These are phyloP conservation scores for Colletotrichum plurivorum DNA, from an alignment of 2,329 filamentous ascomycete species.

Conservation along the genomic window DNA sequence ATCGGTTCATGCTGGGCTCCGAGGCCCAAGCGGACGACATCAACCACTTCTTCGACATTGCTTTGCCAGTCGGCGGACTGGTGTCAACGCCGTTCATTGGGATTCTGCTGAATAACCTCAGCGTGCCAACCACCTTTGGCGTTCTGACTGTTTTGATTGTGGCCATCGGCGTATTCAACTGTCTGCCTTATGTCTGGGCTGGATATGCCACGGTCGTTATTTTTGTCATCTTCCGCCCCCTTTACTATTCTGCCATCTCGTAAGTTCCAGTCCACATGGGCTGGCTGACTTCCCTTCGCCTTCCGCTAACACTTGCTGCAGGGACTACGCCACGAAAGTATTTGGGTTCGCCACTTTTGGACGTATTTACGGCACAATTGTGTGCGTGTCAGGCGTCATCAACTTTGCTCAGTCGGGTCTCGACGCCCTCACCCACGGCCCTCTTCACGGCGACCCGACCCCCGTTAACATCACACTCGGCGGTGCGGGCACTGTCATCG, in stretches of 20 bases:
- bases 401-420: slow-evolving; percentile 80
- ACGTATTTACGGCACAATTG: slow-evolving; percentile 83
- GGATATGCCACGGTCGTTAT: slow-evolving; percentile 77
- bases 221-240: slow-evolving; percentile 80
- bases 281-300: accelerated
- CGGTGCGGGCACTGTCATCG: slow-evolving; percentile 66
- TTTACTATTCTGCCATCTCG: slow-evolving; percentile 84
- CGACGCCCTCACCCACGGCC: slow-evolving; percentile 76
- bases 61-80: slow-evolving; percentile 78
- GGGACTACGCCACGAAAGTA: slow-evolving; percentile 83
- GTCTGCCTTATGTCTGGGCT: slow-evolving; percentile 72
- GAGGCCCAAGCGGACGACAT: slow-evolving; percentile 53
- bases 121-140: slow-evolving; percentile 71
- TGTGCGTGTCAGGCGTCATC: slow-evolving; percentile 78
- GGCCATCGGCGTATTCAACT: slow-evolving; percentile 74
- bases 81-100: slow-evolving; percentile 81
- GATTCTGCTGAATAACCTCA: slow-evolving; percentile 75
- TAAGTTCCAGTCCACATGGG: slow-evolving; percentile 46
- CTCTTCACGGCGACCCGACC: slow-evolving; percentile 73
- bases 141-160: slow-evolving; percentile 73
- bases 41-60: slow-evolving; percentile 59
- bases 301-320: slow-evolving; percentile 35
- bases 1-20: slow-evolving; percentile 75
- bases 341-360: slow-evolving; percentile 87
- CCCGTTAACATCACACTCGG: slow-evolving; percentile 75